Conservation (phyloP, 1,284 basidiomycete species). For the Boletus sp. region DNA sequence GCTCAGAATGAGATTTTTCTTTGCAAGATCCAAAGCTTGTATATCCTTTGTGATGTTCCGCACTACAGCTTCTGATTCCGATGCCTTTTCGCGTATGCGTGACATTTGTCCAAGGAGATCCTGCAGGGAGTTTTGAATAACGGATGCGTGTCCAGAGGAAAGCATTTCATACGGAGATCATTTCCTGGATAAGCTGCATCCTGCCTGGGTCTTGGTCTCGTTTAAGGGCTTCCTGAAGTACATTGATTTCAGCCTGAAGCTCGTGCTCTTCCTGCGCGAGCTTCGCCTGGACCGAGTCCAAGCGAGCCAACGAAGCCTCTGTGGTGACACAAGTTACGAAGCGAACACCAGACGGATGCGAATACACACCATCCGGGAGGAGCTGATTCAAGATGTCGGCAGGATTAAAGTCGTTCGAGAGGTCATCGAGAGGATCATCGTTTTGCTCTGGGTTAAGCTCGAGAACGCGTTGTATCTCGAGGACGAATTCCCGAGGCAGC, state of each 20-base stretch:
- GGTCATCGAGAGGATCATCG: slow-evolving; percentile 52
- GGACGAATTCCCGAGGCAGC: slow-evolving; percentile 60
- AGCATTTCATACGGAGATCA: slow-evolving; percentile 71
- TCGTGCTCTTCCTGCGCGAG: slow-evolving; percentile 58
- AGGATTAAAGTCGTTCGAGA: slow-evolving; percentile 56
- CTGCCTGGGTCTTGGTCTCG: slow-evolving; percentile 77
- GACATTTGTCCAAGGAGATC: slow-evolving; percentile 92
- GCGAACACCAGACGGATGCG: background rate
- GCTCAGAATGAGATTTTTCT: slow-evolving; percentile 86
- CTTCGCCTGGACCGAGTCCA: slow-evolving; percentile 58
- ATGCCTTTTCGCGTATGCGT: slow-evolving; percentile 90
- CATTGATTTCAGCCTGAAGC: slow-evolving; percentile 71
- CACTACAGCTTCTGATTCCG: slow-evolving; percentile 94
- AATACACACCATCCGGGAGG: slow-evolving; percentile 67
- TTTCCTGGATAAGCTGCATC: slow-evolving; percentile 87
- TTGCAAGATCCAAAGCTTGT: slow-evolving; percentile 89
- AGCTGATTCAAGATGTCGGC: slow-evolving; percentile 63
- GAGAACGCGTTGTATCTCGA: slow-evolving; percentile 65
- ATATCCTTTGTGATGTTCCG: slow-evolving; percentile 96
- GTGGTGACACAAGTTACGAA: slow-evolving; percentile 9
- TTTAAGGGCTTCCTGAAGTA: slow-evolving; percentile 62
- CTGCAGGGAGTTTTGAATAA: slow-evolving; percentile 39
- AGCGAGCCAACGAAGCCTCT: slow-evolving; percentile 67
- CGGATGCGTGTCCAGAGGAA: background rate
- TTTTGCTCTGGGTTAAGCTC: slow-evolving; percentile 45